These are phyloP conservation scores for Miamiensis avidus DNA, from an alignment of 169 alveolate species.

Conservation along the genomic window DNA sequence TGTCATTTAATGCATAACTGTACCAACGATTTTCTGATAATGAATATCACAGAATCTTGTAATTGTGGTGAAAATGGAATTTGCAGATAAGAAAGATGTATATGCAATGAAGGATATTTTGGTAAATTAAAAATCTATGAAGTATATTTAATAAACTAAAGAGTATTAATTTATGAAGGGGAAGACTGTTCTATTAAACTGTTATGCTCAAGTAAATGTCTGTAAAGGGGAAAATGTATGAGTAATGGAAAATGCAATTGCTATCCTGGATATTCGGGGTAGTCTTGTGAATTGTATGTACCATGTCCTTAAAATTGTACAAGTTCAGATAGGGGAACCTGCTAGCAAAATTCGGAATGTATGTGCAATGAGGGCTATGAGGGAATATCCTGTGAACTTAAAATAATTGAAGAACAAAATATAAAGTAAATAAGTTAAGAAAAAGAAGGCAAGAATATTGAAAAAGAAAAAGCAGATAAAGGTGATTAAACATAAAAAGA, in stretches of 20 bases:
- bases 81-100: slow-evolving; percentile 39
- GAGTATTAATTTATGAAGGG: slow-evolving; percentile 14
- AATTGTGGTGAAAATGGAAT: slow-evolving; percentile 31
- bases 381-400: too few species aligned
- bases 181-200: slow-evolving; percentile 41
- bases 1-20: slow-evolving; percentile 17
- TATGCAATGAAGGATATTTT: slow-evolving; percentile 33
- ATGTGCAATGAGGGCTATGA: slow-evolving; percentile 31
- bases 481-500: too few species aligned
- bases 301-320: slow-evolving; percentile 61
- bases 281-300: slow-evolving; percentile 34
- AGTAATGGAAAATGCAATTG: slow-evolving; percentile 56
- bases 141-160: not conserved
- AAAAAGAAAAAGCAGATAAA: too few species aligned
- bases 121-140: slow-evolving; percentile 3
- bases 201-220: slow-evolving; percentile 42
- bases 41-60: slow-evolving; percentile 36
- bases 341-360: slow-evolving; percentile 31
- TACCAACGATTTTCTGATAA: slow-evolving; percentile 15
- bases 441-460: too few species aligned
- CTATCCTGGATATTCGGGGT: slow-evolving; percentile 50
- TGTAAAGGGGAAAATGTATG: slow-evolving; percentile 47
- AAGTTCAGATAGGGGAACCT: slow-evolving; percentile 32
- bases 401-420: too few species aligned
- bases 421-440: too few species aligned